Evolutionary conservation across 2,329 filamentous ascomycete species (phyloP), one percentile per base, ranked within the genome.

Genomic region (Biscogniauxia mediterranea): DNA sequence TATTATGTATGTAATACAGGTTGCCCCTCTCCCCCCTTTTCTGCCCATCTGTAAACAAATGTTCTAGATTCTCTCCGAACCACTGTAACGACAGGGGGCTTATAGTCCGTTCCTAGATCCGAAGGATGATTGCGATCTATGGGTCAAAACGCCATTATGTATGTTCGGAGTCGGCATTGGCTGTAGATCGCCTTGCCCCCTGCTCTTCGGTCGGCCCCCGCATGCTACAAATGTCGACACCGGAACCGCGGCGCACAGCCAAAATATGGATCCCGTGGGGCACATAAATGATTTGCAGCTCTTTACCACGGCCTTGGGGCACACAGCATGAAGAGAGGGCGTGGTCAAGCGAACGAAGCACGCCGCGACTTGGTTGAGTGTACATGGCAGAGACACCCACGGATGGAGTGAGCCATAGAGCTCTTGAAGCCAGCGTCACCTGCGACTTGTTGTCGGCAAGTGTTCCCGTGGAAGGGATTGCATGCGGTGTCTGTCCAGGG

Each of bases 381-480:
- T 46, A 46, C 17, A 46, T 46, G 13, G 17, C 17, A 46, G 38
- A n/a, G 6, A 15, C 2, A n/a, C 38, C 38, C 2, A 46, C 38
- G 38, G 15, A 3, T 46, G 11, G 38, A n/a, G 38, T 46, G 38
- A 46, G 38, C 38, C 17, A 17, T 46, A 46, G 15, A 46, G 15
- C 38, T 46, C 38, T 46, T 46, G 38, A 46, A 5, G 17, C 17
- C 17, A 5, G 38, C 17, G 6, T 46, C 38, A 46, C 15, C 38
- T 46, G 38, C 15, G 28, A 32, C 28, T 32, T 32, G 28, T 32
- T n/a, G 38, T 46, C 38, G 38, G 38, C 38, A 46, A 46, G 38
- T 51, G 59, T 55, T 66, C 70, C 60, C 69, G 69, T 71, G 70
- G 64, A 54, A 54, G 52, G 53, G 61, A 65, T 55, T 65, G 64